Conservation (phyloP, 1,284 basidiomycete genomes). For the Microbotryomycetes sp. region DNA sequence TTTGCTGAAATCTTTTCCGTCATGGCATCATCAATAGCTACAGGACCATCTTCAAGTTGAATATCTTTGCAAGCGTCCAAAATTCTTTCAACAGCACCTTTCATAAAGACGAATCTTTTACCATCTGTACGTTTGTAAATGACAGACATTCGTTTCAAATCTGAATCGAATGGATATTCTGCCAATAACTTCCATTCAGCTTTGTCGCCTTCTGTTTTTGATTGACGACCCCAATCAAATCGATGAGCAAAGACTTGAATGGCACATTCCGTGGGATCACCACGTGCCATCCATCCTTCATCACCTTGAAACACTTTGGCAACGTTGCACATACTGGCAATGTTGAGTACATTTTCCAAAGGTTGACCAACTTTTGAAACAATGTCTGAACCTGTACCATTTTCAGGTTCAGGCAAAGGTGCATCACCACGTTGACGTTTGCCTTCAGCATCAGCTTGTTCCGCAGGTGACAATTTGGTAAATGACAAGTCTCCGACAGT, state of each 20-base stretch:
- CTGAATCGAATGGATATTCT: constrained; percentile 51
- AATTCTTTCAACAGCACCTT: constrained; percentile 60
- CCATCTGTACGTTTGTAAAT: constrained; percentile 41
- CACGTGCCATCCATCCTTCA: constrained; percentile 57
- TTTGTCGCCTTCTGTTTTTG: constrained; percentile 17
- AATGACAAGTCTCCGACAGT: constrained; percentile 16
- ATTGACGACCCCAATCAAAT: constrained; percentile 35
- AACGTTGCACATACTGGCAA: constrained; percentile 49
- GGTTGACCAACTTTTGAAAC: constrained; percentile 34
- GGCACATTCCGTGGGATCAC: constrained; percentile 59
- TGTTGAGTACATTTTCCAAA: constrained; percentile 45
- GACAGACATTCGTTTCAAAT: constrained; percentile 58
- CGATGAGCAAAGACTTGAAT: constrained; percentile 58
- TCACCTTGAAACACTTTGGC: constrained; percentile 44
- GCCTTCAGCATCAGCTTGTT: constrained; percentile 34
- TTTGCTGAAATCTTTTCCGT: constrained; percentile 49
- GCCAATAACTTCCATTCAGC: constrained; percentile 24
- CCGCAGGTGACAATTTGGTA: constrained; percentile 8
- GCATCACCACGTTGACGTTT: not conserved
- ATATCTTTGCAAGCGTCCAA: constrained; percentile 50
- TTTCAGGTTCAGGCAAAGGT: not conserved
- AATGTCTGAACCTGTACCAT: constrained; percentile 35
- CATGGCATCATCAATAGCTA: constrained; percentile 40
- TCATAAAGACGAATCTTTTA: constrained; percentile 47
- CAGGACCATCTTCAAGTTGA: constrained; percentile 38